Conservation (phyloP, 345 rosid species). For the Euphorbia pulcherrima region DNA sequence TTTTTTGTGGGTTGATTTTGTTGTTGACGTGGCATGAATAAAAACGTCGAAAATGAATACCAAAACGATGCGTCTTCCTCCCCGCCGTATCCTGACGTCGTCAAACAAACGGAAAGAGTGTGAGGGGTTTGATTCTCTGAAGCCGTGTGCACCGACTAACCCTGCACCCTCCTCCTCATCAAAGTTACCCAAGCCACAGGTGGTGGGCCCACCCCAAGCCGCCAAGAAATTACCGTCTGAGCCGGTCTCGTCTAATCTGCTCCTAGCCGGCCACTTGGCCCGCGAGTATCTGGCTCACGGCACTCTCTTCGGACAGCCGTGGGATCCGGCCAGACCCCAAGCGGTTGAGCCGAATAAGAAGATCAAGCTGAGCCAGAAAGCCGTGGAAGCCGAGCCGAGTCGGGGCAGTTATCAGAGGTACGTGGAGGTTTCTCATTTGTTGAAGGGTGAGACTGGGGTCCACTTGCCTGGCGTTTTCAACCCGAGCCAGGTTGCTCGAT, state of each 20-base stretch:
- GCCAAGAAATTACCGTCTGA: not conserved
- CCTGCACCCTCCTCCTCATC: not conserved
- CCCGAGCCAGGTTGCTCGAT: slow-evolving; percentile 74
- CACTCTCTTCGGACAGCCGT: slow-evolving; percentile 63
- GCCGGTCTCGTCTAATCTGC: slow-evolving; percentile 41
- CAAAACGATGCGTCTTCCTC: slow-evolving; percentile 87
- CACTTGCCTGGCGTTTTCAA: slow-evolving; percentile 66
- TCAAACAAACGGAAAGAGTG: slow-evolving; percentile 63
- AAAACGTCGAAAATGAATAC: slow-evolving; percentile 40
- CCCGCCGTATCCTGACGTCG: slow-evolving; percentile 67
- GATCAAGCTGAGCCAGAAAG: slow-evolving; percentile 10
- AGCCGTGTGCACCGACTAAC: slow-evolving; percentile 13
- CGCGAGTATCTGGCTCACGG: slow-evolving; percentile 73
- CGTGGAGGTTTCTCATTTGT: slow-evolving; percentile 58
- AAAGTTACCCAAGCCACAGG: slow-evolving; percentile 21
- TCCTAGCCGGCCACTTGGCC: slow-evolving; percentile 79
- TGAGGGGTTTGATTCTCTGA: slow-evolving; percentile 38
- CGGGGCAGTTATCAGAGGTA: slow-evolving; percentile 44
- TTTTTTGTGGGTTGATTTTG: not conserved
- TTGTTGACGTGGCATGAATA: slow-evolving; percentile 72
- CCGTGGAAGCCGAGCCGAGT: slow-evolving; percentile 26
- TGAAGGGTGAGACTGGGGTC: slow-evolving; percentile 58
- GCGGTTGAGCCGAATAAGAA: slow-evolving; percentile 23
- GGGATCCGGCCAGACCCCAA: slow-evolving; percentile 40
- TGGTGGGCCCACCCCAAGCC: not conserved